A percentile compares a stretch with the other conserved stretches of the same genome.
Evolutionary conservation across 371 early-diverging fungal genomes (phyloP).

Genomic region (Rhizopus delemar): DNA sequence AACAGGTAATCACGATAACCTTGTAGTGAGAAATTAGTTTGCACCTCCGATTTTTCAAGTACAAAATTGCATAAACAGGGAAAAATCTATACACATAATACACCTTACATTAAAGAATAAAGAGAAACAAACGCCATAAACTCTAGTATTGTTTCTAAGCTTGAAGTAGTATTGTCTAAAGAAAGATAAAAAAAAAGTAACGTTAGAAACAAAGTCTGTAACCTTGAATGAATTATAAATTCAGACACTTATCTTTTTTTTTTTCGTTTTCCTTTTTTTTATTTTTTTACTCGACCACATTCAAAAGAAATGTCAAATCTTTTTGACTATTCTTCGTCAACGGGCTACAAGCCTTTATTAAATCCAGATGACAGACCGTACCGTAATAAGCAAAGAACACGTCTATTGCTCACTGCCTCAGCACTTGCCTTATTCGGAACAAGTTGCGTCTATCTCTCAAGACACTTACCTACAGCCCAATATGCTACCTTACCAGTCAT

Average conservation of each 20-base stretch:
- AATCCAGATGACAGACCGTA: background rate
- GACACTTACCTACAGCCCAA: constrained; percentile 21
- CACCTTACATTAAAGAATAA: too few species aligned
- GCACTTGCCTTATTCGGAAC: constrained; percentile 32
- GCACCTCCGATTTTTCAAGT: too few species aligned
- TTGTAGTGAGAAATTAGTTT: too few species aligned
- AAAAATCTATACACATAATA: too few species aligned
- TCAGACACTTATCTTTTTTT: background rate
- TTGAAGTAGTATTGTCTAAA: too few species aligned
- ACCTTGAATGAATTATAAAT: background rate
- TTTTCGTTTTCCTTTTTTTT: constrained; percentile 3
- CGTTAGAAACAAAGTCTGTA: too few species aligned
- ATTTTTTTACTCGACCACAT: constrained; percentile 1
- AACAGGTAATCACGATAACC: too few species aligned
- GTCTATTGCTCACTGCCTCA: constrained; percentile 15
- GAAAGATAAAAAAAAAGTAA: too few species aligned
- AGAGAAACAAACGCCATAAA: too few species aligned
- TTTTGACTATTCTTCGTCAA: constrained; percentile 10
- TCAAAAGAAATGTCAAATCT: constrained; percentile 16
- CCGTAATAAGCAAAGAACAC: constrained; percentile 5
- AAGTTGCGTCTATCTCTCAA: constrained; percentile 31
- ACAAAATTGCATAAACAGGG: too few species aligned
- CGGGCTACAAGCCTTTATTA: constrained; percentile 13
- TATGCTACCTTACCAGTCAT: background rate
- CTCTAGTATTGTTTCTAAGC: too few species aligned